These are phyloP conservation scores for Naganishia antarctica DNA, from an alignment of 768 basidiomycete genomes.

Conservation along the genomic window DNA sequence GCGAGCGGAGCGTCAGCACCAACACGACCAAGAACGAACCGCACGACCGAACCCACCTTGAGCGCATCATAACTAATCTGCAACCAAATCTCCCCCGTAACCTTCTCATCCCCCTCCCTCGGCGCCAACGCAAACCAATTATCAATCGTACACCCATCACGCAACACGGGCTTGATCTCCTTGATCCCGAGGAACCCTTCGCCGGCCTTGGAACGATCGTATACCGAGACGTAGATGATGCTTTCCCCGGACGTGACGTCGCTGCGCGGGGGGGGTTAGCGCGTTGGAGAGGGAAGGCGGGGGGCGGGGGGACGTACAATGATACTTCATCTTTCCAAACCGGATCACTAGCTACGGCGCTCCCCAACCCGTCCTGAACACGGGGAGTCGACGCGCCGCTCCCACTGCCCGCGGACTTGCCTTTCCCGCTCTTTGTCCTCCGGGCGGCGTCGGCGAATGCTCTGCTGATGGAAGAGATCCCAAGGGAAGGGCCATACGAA, in stretches of 20 bases:
- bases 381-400: slow-evolving; percentile 31
- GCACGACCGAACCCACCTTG: no score
- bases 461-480: slow-evolving; percentile 44
- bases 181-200: slow-evolving; percentile 85
- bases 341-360: slow-evolving; percentile 61
- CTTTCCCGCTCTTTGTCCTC: slow-evolving; percentile 34
- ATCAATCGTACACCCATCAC: slow-evolving; percentile 92
- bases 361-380: neutral
- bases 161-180: slow-evolving; percentile 81
- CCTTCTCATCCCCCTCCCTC: slow-evolving; percentile 57
- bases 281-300: neutral
- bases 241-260: slow-evolving; percentile 89
- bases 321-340: slow-evolving; percentile 99
- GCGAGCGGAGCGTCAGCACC: neutral
- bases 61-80: slow-evolving; percentile 89
- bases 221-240: slow-evolving; percentile 77
- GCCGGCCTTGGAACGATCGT: slow-evolving; percentile 74
- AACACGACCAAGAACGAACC: slow-evolving; percentile 40
- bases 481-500: slow-evolving; percentile 36
- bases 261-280: slow-evolving; percentile 53
- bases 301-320: slow-evolving; percentile 64
- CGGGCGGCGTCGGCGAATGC: slow-evolving; percentile 49
- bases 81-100: slow-evolving; percentile 88
- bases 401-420: neutral
- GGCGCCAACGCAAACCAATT: slow-evolving; percentile 77